Evolutionary conservation across 495 filamentous ascomycete genomes (phyloP).

Genomic region (Clavariopsis aquatica): DNA sequence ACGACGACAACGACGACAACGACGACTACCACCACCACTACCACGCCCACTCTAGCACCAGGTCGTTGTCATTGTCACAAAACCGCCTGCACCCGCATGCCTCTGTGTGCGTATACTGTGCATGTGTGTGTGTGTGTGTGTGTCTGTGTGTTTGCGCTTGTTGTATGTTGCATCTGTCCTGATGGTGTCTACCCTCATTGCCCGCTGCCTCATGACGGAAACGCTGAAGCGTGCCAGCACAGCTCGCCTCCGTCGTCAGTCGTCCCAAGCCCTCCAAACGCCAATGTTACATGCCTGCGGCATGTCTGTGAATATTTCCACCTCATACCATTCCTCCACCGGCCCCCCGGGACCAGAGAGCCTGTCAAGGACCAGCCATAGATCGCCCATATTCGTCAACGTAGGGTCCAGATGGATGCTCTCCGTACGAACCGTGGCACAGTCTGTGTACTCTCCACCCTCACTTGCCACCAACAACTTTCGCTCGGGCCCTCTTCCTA

Average conservation of each 20-base stretch:
- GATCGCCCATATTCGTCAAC: conserved; percentile 50
- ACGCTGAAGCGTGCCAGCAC: neutral
- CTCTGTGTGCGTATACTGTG: no score
- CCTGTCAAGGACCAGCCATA: conserved; percentile 81
- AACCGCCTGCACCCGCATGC: neutral
- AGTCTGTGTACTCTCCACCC: conserved; percentile 68
- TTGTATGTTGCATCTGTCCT: no score
- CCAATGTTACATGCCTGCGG: conserved; percentile 37
- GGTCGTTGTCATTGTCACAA: no score
- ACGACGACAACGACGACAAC: no score
- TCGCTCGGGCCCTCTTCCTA: conserved; percentile 68
- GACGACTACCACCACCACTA: neutral
- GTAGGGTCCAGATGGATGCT: conserved; percentile 71
- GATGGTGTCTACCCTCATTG: no score
- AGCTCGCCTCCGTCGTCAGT: conserved; percentile 22
- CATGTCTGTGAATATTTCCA: conserved; percentile 43
- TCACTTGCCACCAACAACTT: conserved; percentile 56
- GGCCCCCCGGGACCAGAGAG: conserved; percentile 32
- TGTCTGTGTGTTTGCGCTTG: no score
- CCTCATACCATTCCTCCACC: conserved; percentile 41
- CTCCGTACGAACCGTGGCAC: conserved; percentile 62
- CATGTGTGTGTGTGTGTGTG: no score
- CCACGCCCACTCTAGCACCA: neutral
- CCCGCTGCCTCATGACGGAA: neutral
- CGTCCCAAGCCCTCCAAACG: conserved; percentile 43